phyloP scores from a whole-genome alignment of 73 alveolate genomes.

The Paramecium caudatum region DNA sequence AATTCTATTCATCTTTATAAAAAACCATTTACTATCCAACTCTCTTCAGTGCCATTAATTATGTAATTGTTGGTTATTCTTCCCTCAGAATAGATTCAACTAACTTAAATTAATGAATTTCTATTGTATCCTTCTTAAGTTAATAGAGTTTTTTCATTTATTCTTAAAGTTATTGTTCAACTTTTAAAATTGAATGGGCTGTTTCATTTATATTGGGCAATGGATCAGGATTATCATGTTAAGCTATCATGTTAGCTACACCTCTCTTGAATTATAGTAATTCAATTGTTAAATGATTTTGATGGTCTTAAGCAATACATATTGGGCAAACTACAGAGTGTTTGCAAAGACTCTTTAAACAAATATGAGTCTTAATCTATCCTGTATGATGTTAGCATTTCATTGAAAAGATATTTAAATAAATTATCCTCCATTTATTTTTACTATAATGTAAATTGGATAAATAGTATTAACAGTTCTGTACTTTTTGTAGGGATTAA shows the following conservation, averaged over 20 bases:
- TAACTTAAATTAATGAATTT: not conserved
- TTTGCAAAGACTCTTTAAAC: not conserved
- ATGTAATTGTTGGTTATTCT: not conserved
- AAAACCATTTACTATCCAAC: conserved; percentile 23
- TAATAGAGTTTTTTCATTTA: not conserved
- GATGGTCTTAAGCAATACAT: conserved; percentile 5
- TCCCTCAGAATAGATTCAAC: not conserved
- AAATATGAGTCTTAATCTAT: not conserved
- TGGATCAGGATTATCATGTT: not conserved
- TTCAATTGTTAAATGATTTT: conserved; percentile 9
- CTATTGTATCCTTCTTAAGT: not conserved
- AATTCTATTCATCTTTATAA: conserved; percentile 22
- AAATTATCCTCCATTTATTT: conserved; percentile 46
- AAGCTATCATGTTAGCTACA: not conserved
- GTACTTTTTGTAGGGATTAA: conserved; percentile 52
- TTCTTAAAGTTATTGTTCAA: not conserved
- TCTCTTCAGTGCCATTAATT: not conserved
- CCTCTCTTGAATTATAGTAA: not conserved
- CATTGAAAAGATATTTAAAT: not conserved
- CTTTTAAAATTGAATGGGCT: not conserved
- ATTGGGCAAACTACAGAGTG: not conserved
- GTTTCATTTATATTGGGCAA: not conserved
- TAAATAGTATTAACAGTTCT: conserved; percentile 55
- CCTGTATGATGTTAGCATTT: conserved; percentile 1
- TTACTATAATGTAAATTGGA: conserved; percentile 25